phyloP scores from a whole-genome alignment of 1,139 yeast genomes.

The Yamadazyma membranifaciens region DNA sequence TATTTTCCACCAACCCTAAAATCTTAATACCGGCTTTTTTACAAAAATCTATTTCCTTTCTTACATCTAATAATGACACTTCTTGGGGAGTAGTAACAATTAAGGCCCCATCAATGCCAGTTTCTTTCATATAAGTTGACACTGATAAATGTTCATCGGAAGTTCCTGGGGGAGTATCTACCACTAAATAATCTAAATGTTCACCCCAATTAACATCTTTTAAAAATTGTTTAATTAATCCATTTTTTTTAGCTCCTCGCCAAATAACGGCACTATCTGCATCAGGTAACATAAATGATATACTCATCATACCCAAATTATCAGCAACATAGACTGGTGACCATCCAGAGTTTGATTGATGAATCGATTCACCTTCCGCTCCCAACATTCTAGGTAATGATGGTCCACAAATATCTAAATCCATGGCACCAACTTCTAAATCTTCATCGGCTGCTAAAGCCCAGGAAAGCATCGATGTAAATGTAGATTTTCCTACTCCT shows the following conservation, averaged over 20 bases:
- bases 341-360: constrained; percentile 91
- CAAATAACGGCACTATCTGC: constrained; percentile 93
- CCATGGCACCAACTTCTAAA: constrained; percentile 93
- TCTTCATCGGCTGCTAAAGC: constrained; percentile 89
- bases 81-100: constrained; percentile 98
- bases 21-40: constrained; percentile 83
- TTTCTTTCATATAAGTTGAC: constrained; percentile 81
- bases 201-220: constrained; percentile 97
- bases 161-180: constrained; percentile 99
- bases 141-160: constrained; percentile 95
- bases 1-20: constrained; percentile 91
- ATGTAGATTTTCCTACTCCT: constrained; percentile 97
- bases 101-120: constrained; percentile 93
- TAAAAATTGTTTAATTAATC: constrained; percentile 87
- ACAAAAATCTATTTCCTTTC: constrained; percentile 96
- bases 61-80: constrained; percentile 88
- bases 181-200: constrained; percentile 74
- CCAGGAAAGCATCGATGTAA: constrained; percentile 94
- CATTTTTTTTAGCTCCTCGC: constrained; percentile 95
- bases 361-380: constrained; percentile 81
- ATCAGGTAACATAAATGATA: constrained; percentile 92
- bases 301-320: constrained; percentile 92
- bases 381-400: constrained; percentile 95
- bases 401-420: constrained; percentile 96
- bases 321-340: constrained; percentile 96